Evolutionary conservation across 2,329 filamentous ascomycete species (phyloP).

Genomic region (Cucurbitaria berberidis): DNA sequence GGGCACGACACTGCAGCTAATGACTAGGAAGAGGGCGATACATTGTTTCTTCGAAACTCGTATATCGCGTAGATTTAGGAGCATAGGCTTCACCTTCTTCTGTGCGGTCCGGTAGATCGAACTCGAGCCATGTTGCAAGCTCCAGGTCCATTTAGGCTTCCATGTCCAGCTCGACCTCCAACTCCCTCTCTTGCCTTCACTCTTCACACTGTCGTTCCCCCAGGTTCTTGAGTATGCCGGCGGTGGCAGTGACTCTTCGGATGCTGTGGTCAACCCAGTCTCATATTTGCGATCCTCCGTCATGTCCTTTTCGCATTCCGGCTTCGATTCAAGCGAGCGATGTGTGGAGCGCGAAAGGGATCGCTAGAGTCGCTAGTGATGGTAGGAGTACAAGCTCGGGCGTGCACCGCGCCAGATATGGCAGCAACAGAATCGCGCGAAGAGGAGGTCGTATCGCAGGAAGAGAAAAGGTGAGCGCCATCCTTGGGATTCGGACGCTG

Average conservation of each 20-base stretch:
- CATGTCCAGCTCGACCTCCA: not conserved
- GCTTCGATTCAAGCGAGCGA: not conserved
- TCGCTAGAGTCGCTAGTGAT: not conserved
- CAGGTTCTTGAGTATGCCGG: slow-evolving; percentile 8
- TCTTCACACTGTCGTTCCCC: slow-evolving; percentile 3
- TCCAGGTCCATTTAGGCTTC: slow-evolving; percentile 5
- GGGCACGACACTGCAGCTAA: slow-evolving; percentile 12
- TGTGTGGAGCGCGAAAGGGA: no score
- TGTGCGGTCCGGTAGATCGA: not conserved
- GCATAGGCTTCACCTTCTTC: not conserved
- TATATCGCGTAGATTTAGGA: no score
- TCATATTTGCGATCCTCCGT: not conserved
- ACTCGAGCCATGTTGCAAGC: slow-evolving; percentile 1
- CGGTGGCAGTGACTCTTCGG: not conserved
- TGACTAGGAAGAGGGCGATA: slow-evolving; percentile 14
- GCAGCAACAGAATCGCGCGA: not conserved
- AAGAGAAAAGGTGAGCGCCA: not conserved
- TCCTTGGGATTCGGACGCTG: not conserved
- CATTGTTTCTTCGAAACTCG: slow-evolving; percentile 16
- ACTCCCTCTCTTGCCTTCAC: not conserved
- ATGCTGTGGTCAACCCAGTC: not conserved
- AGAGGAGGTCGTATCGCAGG: not conserved
- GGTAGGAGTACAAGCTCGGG: not conserved
- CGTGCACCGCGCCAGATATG: not conserved
- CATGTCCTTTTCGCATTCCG: not conserved